Base-by-base conservation (phyloP, 768 basidiomycete genomes). In the Lentinula sp. region DNA sequence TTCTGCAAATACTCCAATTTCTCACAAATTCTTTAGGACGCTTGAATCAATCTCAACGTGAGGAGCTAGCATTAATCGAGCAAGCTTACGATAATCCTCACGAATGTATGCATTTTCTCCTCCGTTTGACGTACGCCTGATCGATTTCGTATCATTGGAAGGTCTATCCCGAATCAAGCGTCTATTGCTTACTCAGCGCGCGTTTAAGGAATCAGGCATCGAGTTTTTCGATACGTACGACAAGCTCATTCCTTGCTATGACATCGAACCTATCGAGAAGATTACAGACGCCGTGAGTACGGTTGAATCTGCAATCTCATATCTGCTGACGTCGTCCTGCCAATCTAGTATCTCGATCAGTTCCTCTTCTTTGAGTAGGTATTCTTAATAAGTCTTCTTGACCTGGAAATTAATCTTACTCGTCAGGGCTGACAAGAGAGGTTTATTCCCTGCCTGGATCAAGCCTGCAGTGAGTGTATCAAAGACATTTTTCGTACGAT, bases 81-180 rank as follows among this genome's bases (percentile, higher is more conserved):
- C 97, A 99, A 74, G 96, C 96, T 3, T 98, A 98, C 72, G 97
- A 99, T 72, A 98, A 98, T 70, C 97, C 97, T 33, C 97, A 98
- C 73, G 97, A 99, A 80, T 98, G 95, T 87, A 67, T 67, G 0
- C 12, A 1, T 20, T 60, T 12, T 57, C 9, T 39, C 12, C 51
- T 23, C 43, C 15, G 2, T 18, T 42, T 41, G 36, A 35, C 5
- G 28, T 58, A 33, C 69, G 45, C 57, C 43, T 51, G 37, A 42
- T 13, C 43, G 16, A 45, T 60, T 35, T 2, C 57, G 2, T 13
- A 16, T 64, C 28, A 28, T 28, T 3, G 28, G 28, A 28, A 88
- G 86, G 88, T 72, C 76, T 99, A 56, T 98, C 96, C 2, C 93
- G 97, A 58, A 98, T 99, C 80, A 99, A 99, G 80, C 91, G 97